Base-by-base conservation (phyloP, 2,329 filamentous ascomycete genomes). In the Cladobotryum protrusum region DNA sequence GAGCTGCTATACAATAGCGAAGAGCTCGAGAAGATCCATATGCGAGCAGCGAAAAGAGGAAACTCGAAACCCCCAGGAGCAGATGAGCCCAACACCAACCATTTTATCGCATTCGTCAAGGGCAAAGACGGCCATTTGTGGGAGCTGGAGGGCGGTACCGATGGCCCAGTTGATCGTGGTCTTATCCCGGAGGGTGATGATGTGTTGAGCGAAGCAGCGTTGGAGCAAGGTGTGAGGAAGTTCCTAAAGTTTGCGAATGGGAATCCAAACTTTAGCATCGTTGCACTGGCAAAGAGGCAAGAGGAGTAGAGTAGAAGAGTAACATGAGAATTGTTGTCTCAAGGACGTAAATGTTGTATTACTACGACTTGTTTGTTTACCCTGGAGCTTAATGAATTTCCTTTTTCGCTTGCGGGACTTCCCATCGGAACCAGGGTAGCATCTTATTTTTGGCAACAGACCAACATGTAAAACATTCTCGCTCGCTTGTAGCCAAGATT, bases 91-190 rank as follows among this genome's bases (percentile, higher is more conserved):
- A 72, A 82, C 1, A 85, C 87, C 41, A 73, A 89, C 55, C 89
- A 95, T 65, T 95, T 90, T 60, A 85, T 95, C 36, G 86, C 86
- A 39, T 93, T 91, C 63, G 83, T 91, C 44, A 89, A 86, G 67
- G 72, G 72, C 3, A 74, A 78, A 57, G 79, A 85, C 48, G 76
- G 78, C 6, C 73, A 73, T 49, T 63, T 95, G 39, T 95, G 87
- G 82, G 89, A 95, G 70, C 67, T 95, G 60, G 89, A 95, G 67
- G 89, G 89, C 1, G 67, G 77, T 18, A 74, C 86, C 44, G 86
- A 85, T 59, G 88, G 88, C 0, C 88, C 88, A 1, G 68, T 92
- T 42, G 80, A 89, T 56, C 74, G 87, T 13, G 83, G 83, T 0
- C 48, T 55, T 13, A 64, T 86, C 50, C 66, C 52, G 1, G 73